phyloP scores from a whole-genome alignment of 176 grass and related monocot species.

The Thalia dealbata region DNA sequence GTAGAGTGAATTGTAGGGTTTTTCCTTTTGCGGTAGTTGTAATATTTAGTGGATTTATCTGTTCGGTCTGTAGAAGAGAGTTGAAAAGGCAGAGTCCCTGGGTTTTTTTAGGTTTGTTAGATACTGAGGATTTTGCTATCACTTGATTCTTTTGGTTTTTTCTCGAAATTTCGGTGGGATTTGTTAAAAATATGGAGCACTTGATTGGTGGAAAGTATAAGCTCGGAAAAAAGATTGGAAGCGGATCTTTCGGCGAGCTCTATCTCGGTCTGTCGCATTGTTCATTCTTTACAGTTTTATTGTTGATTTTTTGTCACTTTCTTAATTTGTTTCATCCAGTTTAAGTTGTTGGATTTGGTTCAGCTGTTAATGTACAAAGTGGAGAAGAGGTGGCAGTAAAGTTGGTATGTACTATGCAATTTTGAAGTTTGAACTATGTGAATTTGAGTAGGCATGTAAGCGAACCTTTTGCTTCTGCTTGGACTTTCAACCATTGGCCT shows the following conservation, averaged over 20 bases:
- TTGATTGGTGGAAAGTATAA: slow-evolving; percentile 63
- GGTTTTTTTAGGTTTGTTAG: neutral
- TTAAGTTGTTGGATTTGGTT: slow-evolving; percentile 7
- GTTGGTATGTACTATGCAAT: slow-evolving; percentile 32
- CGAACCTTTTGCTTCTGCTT: neutral
- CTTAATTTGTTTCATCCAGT: neutral
- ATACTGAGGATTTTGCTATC: neutral
- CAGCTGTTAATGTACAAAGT: slow-evolving; percentile 59
- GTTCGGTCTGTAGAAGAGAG: neutral
- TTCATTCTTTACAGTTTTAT: neutral
- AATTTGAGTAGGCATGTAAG: too few species aligned
- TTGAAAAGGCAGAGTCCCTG: neutral
- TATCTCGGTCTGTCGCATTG: slow-evolving; percentile 35
- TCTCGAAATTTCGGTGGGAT: neutral
- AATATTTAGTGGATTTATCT: neutral
- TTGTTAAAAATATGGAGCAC: slow-evolving; percentile 39
- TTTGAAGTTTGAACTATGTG: neutral
- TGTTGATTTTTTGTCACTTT: neutral
- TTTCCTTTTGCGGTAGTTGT: neutral
- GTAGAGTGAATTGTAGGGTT: neutral
- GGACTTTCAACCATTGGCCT: neutral
- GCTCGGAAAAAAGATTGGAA: slow-evolving; percentile 67
- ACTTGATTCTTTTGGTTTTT: neutral
- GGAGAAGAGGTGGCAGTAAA: slow-evolving; percentile 73
- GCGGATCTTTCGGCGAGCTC: slow-evolving; percentile 68